Conservation (phyloP, 805 yeast species). For the Yamadazyma insecticola region DNA sequence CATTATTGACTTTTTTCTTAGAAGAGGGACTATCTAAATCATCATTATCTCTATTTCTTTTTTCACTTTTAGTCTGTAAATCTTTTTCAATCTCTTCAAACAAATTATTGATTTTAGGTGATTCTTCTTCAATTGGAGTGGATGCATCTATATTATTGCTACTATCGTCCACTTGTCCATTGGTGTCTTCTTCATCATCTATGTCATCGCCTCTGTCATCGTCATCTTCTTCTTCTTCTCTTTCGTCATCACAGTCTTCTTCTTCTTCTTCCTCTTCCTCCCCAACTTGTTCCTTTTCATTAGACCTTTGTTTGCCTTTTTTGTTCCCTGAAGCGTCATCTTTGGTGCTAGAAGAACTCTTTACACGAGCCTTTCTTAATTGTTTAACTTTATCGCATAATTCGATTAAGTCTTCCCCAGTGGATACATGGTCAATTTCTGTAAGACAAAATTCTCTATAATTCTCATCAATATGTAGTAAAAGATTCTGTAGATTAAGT, state of each 20-base stretch:
- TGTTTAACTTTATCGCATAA: conserved; percentile 6
- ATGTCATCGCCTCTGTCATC: conserved; percentile 5
- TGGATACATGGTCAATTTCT: conserved; percentile 24
- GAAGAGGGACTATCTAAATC: no score
- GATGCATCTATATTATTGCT: conserved; percentile 6
- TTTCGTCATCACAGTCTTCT: conserved; percentile 7
- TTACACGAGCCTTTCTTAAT: background rate
- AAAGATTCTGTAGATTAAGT: no score
- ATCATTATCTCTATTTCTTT: conserved; percentile 18
- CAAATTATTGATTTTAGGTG: conserved; percentile 9
- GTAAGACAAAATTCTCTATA: conserved; percentile 21
- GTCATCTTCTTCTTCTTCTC: conserved; percentile 4
- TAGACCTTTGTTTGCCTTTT: no score
- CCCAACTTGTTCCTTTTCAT: conserved; percentile 7
- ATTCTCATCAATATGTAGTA: conserved; percentile 25
- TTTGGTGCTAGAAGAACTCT: no score
- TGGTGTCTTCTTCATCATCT: conserved; percentile 5
- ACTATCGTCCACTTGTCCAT: no score
- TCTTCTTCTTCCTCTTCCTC: conserved; percentile 9
- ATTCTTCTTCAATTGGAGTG: conserved; percentile 18
- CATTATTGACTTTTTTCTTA: no score
- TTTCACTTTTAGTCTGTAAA: conserved; percentile 7
- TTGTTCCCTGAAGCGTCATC: no score
- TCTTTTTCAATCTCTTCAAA: conserved; percentile 17
- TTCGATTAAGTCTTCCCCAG: conserved; percentile 21